Conservation (phyloP, 805 yeast genomes). For the Kuraishia hungarica region DNA sequence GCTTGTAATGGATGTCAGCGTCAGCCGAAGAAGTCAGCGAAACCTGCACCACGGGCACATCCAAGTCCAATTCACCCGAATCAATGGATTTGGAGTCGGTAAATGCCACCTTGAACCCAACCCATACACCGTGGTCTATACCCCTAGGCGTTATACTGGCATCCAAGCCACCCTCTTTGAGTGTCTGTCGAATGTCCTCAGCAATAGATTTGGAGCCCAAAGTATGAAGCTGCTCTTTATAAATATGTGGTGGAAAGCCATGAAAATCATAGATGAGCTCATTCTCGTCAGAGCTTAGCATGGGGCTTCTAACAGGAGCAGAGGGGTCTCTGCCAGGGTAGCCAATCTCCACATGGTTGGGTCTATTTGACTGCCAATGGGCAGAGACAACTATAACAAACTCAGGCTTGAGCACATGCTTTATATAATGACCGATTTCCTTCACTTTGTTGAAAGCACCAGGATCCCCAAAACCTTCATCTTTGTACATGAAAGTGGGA, state of each 20-base stretch:
- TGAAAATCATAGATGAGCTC: conserved; percentile 65
- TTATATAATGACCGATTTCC: conserved; percentile 43
- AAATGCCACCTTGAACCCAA: conserved; percentile 68
- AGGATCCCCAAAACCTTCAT: conserved; percentile 34
- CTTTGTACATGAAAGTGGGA: conserved; percentile 61
- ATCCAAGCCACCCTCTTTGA: conserved; percentile 33
- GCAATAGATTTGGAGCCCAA: conserved; percentile 35
- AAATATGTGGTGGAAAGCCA: conserved; percentile 62
- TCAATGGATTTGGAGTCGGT: conserved; percentile 26
- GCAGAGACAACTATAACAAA: conserved; percentile 64
- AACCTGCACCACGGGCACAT: conserved; percentile 41
- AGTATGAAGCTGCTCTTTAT: conserved; percentile 53
- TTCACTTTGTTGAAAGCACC: conserved; percentile 53
- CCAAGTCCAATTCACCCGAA: conserved; percentile 32
- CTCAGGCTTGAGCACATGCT: conserved; percentile 46
- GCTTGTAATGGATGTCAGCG: conserved; percentile 33
- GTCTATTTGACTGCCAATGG: conserved; percentile 56
- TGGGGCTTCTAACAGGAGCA: conserved; percentile 8
- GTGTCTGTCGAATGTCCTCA: conserved; percentile 29
- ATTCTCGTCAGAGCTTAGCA: conserved; percentile 30
- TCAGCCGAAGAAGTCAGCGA: conserved; percentile 34
- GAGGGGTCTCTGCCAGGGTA: conserved; percentile 23
- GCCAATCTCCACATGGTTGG: conserved; percentile 38
- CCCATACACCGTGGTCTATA: conserved; percentile 81
- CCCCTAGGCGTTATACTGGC: conserved; percentile 48